Percentiles rank a stretch among this genome's conserved stretches.
Evolutionary conservation across 768 basidiomycete genomes (phyloP).

Genomic region (Leccinum barrowsii): DNA sequence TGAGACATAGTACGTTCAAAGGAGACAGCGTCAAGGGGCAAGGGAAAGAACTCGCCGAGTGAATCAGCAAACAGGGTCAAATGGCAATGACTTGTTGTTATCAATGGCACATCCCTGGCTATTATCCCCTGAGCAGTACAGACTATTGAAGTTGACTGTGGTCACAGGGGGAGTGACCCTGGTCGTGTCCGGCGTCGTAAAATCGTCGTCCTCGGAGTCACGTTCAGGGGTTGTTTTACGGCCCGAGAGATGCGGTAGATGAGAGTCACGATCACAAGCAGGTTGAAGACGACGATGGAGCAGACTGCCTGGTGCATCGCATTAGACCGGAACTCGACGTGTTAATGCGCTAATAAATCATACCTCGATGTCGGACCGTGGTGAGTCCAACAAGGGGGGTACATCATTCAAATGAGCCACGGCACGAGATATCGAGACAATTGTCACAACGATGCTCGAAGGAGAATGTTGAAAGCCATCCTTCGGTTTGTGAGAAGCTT

Average conservation of each 20-base stretch:
- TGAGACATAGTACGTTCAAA: not conserved
- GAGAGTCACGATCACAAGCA: constrained; percentile 18
- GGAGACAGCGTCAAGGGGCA: not conserved
- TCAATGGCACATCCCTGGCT: not conserved
- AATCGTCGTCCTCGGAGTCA: not conserved
- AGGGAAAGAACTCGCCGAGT: not conserved
- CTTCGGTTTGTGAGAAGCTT: constrained; percentile 10
- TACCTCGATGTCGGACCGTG: constrained; percentile 15
- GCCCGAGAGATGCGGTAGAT: constrained; percentile 11
- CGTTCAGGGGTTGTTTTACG: not conserved
- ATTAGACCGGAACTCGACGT: not conserved
- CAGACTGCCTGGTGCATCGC: constrained; percentile 8
- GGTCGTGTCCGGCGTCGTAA: not conserved
- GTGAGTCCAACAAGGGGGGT: constrained; percentile 5
- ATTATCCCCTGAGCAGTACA: not conserved
- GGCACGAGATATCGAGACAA: constrained; percentile 8
- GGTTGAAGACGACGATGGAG: constrained; percentile 16
- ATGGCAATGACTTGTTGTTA: not conserved
- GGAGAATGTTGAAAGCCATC: constrained; percentile 13
- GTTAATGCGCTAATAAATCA: not conserved
- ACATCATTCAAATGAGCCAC: constrained; percentile 6
- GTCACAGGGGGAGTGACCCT: constrained; percentile 8
- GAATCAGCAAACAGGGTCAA: not conserved
- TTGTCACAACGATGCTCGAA: constrained; percentile 9
- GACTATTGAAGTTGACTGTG: constrained; percentile 6